These are phyloP conservation scores for Morella rubra DNA, from an alignment of 306 rosid genomes.

Conservation along the genomic window DNA sequence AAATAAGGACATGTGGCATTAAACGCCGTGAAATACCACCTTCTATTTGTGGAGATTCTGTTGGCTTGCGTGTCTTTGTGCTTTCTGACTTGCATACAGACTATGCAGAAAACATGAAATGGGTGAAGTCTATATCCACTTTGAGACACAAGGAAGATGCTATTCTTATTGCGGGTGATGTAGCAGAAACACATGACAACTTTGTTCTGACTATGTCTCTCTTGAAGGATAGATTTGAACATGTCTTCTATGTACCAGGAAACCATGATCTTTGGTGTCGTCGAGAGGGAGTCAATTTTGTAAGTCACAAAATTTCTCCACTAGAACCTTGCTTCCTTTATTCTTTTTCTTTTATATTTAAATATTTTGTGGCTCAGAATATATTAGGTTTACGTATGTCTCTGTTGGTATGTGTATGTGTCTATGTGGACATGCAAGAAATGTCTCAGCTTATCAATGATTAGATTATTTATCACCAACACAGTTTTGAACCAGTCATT, in stretches of 20 bases:
- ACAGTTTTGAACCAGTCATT: not conserved
- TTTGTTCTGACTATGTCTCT: constrained; percentile 71
- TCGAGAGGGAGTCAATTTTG: constrained; percentile 50
- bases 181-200: constrained; percentile 62
- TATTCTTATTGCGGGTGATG: constrained; percentile 85
- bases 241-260: constrained; percentile 75
- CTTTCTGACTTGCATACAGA: constrained; percentile 87
- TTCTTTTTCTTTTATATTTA: not conserved
- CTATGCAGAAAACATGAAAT: constrained; percentile 74
- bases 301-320: constrained; percentile 39
- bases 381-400: not conserved
- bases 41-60: constrained; percentile 38
- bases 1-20: constrained; percentile 34
- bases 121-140: constrained; percentile 58
- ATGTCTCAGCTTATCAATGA: not conserved
- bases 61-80: constrained; percentile 63
- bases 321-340: not conserved
- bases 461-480: not conserved
- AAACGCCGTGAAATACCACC: constrained; percentile 50
- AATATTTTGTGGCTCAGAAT: not conserved
- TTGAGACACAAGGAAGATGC: constrained; percentile 51
- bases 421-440: not conserved
- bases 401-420: not conserved
- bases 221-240: constrained; percentile 68
- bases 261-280: constrained; percentile 95